Base-by-base conservation (phyloP, 148 eudicot species). In the Nepenthes mirabilis region DNA sequence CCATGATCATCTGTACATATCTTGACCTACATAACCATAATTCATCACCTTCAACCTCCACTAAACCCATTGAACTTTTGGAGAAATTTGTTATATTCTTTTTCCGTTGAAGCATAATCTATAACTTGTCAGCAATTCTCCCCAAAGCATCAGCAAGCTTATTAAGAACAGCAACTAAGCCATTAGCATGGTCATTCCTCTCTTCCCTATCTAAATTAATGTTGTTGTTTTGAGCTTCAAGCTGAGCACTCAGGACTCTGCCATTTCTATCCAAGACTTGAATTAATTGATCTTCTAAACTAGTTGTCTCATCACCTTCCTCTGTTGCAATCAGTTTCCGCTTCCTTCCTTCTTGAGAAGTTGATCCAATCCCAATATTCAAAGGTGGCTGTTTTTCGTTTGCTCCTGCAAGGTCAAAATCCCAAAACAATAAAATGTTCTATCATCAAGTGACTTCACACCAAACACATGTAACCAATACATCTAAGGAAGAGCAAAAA, bases 111-210 rank as follows among this genome's bases (percentile, higher is more conserved):
- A 49, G 52, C 52, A 11, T 49, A 49, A 33, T 56, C 86, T 87
- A 87, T 58, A 91, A 65, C 75, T 88, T 91, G 75, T 91, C 97
- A n/a, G 97, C 97, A 37, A 91, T 88, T 64, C 79, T 81, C 48
- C 88, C 88, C 62, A 91, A 55, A 45, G 97, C 87, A 79, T 85
- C 94, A 36, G 96, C 97, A 49, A 91, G 80, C 71, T 85, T 91
- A 72, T 74, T 70, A 33, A 91, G 88, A 65, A 80, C 97, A 35
- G 78, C 71, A 68, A 88, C 77, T 57, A 91, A 74, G 74, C 80
- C 75, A 79, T 64, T 62, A 54, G 78, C 68, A 66, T 85, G 78
- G 40, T 83, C 93, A 65, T 78, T 87, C 35, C 85, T 74, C 56
- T 85, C 90, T 75, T 87, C 87, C 67, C 91, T 81, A 23, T 91